These are phyloP conservation scores for Didymella pomorum DNA, from an alignment of 2,329 filamentous ascomycete genomes.

Conservation along the genomic window DNA sequence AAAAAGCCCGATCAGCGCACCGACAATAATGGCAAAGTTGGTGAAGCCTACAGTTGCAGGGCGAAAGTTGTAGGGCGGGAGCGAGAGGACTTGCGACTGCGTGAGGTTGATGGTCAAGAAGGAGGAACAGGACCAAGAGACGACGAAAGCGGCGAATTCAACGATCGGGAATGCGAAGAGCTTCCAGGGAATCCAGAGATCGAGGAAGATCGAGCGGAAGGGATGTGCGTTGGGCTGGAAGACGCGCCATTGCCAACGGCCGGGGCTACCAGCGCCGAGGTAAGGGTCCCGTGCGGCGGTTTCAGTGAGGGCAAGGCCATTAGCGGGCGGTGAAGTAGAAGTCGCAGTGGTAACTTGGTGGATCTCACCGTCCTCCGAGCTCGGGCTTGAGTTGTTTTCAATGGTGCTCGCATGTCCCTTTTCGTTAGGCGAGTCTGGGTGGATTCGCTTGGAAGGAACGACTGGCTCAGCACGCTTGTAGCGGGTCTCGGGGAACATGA, in stretches of 20 bases:
- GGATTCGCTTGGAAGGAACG: constrained; percentile 16
- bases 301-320: constrained; percentile 37
- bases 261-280: constrained; percentile 64
- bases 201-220: constrained; percentile 57
- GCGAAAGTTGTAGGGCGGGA: constrained; percentile 64
- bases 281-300: constrained; percentile 61
- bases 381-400: constrained; percentile 23
- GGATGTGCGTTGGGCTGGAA: constrained; percentile 60
- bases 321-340: constrained; percentile 16
- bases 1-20: constrained; percentile 62
- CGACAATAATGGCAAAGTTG: constrained; percentile 65
- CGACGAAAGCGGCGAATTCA: constrained; percentile 68
- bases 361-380: constrained; percentile 31
- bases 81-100: constrained; percentile 62
- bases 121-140: constrained; percentile 65
- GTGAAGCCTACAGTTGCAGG: constrained; percentile 62
- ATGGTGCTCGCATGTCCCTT: constrained; percentile 27
- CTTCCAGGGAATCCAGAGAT: constrained; percentile 69
- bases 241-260: constrained; percentile 63
- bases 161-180: constrained; percentile 70
- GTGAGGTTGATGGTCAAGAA: constrained; percentile 70
- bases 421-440: constrained; percentile 23
- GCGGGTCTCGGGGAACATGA: constrained; percentile 70
- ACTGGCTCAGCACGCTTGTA: constrained; percentile 60
- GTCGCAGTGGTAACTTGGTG: constrained; percentile 33